Evolutionary conservation across 2,329 filamentous ascomycete genomes (phyloP).

Genomic region (Botrytis sinoallii): DNA sequence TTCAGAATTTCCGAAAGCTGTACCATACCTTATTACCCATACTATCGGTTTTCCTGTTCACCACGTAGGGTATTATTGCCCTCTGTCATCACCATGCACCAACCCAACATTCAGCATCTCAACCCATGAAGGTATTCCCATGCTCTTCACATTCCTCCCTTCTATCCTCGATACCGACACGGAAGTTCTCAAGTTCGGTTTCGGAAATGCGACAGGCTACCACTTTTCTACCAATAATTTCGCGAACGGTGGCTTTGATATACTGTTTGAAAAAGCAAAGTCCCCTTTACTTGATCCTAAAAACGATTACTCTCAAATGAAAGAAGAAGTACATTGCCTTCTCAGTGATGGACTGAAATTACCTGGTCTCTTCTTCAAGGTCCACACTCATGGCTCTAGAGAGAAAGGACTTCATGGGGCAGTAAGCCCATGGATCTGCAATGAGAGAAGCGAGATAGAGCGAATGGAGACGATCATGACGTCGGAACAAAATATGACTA

Average conservation of each 20-base stretch:
- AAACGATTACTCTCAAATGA: neutral
- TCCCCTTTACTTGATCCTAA: neutral
- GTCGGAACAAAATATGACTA: neutral
- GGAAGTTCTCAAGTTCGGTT: neutral
- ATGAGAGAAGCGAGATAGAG: neutral
- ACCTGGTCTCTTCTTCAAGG: neutral
- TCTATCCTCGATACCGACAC: neutral
- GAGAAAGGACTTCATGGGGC: neutral
- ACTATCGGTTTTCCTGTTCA: neutral
- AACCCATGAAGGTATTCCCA: neutral
- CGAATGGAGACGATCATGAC: neutral
- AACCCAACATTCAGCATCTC: neutral
- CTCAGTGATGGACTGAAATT: neutral
- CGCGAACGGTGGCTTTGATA: neutral
- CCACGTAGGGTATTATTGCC: slow-evolving; percentile 1
- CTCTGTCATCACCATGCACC: neutral
- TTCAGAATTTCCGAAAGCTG: neutral
- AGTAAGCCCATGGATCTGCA: neutral
- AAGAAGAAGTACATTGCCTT: neutral
- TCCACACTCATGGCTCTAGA: neutral
- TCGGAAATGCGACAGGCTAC: neutral
- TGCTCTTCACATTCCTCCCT: slow-evolving; percentile 5
- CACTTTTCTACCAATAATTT: neutral
- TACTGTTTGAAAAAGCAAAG: neutral
- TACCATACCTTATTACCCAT: neutral